Evolutionary conservation across 352 stramenopile species (phyloP).

Genomic region (Pythium oligandrum): DNA sequence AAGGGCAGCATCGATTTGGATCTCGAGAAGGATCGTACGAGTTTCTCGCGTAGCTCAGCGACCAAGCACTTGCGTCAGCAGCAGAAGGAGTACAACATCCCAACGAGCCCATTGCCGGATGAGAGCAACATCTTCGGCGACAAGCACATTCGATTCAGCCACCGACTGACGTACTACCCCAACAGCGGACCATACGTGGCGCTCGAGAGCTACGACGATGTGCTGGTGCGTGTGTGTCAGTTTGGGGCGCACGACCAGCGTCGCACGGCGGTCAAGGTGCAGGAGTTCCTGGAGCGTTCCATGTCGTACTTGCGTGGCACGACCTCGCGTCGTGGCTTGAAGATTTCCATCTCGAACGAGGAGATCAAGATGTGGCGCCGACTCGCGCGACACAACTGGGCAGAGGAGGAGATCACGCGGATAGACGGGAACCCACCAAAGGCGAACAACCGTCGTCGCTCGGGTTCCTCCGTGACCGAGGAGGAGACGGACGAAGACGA

Average conservation of each 20-base stretch:
- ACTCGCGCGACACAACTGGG: constrained; percentile 63
- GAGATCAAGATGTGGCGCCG: constrained; percentile 80
- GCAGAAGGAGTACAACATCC: constrained; percentile 17
- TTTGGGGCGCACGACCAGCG: constrained; percentile 67
- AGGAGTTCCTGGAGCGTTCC: constrained; percentile 74
- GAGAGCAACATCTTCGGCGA: constrained; percentile 40
- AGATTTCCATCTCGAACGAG: constrained; percentile 75
- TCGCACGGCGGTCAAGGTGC: constrained; percentile 61
- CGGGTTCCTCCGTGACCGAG: constrained; percentile 45
- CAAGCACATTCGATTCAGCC: constrained; percentile 46
- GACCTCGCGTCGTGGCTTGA: constrained; percentile 59
- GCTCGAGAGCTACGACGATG: constrained; percentile 75
- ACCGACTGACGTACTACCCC: constrained; percentile 21
- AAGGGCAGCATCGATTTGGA: constrained; percentile 21
- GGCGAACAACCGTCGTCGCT: constrained; percentile 41
- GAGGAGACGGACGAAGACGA: constrained; percentile 32
- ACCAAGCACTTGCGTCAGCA: constrained; percentile 15
- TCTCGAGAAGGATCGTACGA: constrained; percentile 24
- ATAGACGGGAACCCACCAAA: constrained; percentile 19
- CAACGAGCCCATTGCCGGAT: constrained; percentile 31
- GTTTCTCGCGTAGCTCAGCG: constrained; percentile 19
- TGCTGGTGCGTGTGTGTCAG: constrained; percentile 63
- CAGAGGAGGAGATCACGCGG: constrained; percentile 42
- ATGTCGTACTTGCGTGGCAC: constrained; percentile 67
- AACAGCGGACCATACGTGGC: constrained; percentile 35